These are phyloP conservation scores for Borealophlyctis nickersoniae DNA, from an alignment of 192 early-diverging fungal species.

Conservation along the genomic window DNA sequence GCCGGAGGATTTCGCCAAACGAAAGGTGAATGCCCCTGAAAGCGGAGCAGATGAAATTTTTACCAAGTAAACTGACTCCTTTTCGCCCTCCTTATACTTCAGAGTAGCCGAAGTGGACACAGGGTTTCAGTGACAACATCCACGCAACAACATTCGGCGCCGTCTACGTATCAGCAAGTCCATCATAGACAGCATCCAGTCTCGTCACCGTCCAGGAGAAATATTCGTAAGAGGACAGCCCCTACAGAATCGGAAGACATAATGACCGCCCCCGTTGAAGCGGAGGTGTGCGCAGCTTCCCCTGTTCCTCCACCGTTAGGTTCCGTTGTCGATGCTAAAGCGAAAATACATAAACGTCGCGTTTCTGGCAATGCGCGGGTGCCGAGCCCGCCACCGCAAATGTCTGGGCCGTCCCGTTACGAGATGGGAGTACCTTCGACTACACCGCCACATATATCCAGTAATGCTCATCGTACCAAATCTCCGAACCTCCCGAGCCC, in stretches of 20 bases:
- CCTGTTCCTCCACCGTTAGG: not conserved
- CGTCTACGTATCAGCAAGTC: not conserved
- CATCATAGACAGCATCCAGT: not conserved
- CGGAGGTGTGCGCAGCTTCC: not conserved
- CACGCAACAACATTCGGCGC: not conserved
- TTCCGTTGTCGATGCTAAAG: not conserved
- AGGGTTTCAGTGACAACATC: no score
- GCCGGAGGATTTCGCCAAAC: constrained; percentile 34
- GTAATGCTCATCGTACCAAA: constrained; percentile 6
- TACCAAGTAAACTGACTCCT: not conserved
- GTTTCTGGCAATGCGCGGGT: not conserved
- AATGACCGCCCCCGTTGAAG: not conserved
- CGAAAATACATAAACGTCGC: not conserved
- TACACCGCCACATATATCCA: constrained; percentile 3
- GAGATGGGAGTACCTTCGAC: constrained; percentile 1
- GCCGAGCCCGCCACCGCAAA: no score
- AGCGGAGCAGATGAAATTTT: not conserved
- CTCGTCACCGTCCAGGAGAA: not conserved
- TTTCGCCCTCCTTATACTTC: not conserved
- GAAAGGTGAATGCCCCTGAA: not conserved
- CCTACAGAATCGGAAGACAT: not conserved
- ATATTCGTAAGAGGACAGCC: not conserved
- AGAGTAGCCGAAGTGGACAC: not conserved
- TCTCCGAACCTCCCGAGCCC: constrained; percentile 45
- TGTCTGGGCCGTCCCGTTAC: no score